Percentiles rank a stretch among this genome's conserved stretches.
phyloP scores from a whole-genome alignment of 1,139 yeast species.

The Yamadazyma blattariae region DNA sequence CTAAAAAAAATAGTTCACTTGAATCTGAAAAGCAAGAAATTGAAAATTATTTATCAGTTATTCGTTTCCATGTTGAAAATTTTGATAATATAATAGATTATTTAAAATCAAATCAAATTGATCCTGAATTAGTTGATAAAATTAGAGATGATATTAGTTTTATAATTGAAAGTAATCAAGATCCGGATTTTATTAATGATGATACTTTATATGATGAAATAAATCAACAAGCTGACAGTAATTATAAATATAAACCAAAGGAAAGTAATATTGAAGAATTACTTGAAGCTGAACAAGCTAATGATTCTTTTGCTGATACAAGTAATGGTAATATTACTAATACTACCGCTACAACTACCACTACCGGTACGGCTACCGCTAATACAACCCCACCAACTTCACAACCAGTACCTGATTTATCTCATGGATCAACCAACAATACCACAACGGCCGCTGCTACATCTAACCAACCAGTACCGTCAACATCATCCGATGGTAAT shows the following conservation, averaged over 20 bases:
- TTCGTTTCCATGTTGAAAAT: constrained; percentile 40
- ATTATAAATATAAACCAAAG: constrained; percentile 14
- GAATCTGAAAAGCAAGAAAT: constrained; percentile 46
- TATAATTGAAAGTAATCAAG: constrained; percentile 39
- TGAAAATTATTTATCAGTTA: constrained; percentile 30
- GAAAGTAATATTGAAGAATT: constrained; percentile 4
- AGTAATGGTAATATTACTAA: constrained; percentile 2
- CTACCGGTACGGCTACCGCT: not conserved
- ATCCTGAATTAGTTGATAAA: constrained; percentile 32
- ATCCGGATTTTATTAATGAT: constrained; percentile 38
- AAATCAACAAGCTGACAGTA: constrained; percentile 26
- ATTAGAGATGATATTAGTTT: constrained; percentile 42
- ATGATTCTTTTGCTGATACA: not conserved
- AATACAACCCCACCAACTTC: not conserved
- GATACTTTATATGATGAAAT: constrained; percentile 44
- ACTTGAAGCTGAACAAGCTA: constrained; percentile 1
- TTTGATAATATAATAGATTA: constrained; percentile 30
- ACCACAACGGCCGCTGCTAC: no score
- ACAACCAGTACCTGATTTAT: no score
- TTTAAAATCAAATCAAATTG: constrained; percentile 30
- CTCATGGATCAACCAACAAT: not conserved
- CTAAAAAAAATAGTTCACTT: constrained; percentile 37
- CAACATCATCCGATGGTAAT: not conserved
- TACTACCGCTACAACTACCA: not conserved
- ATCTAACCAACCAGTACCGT: no score